Conservation (phyloP, 2,329 filamentous ascomycete species). For the Trichoderma sp. region DNA sequence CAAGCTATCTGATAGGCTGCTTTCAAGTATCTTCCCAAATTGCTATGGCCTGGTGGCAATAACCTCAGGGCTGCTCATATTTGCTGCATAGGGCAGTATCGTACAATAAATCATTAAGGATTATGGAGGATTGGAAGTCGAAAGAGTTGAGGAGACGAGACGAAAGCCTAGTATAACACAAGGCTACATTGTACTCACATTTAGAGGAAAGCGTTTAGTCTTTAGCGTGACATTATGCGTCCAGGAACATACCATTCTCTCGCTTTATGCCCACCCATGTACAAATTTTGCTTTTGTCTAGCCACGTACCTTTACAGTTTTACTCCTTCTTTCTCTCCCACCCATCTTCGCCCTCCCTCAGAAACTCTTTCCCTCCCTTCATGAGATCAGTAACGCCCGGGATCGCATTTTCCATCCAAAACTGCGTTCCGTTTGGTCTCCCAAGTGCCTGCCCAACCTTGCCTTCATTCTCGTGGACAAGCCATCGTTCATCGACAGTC, state of each 20-base stretch:
- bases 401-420: conserved; percentile 18
- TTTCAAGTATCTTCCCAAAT: no score
- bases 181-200: neutral
- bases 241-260: neutral
- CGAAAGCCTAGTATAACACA: neutral
- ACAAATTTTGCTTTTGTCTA: neutral
- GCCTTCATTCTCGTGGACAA: conserved; percentile 12
- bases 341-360: conserved; percentile 8
- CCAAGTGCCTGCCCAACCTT: conserved; percentile 16
- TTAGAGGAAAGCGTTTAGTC: neutral
- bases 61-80: no score
- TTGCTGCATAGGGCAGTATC: no score
- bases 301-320: neutral
- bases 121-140: neutral
- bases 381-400: conserved; percentile 6
- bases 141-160: neutral
- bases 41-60: no score
- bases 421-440: conserved; percentile 11
- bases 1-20: no score
- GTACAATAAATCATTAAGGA: neutral
- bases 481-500: conserved; percentile 9
- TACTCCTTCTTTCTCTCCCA: conserved; percentile 13
- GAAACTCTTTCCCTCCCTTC: conserved; percentile 7
- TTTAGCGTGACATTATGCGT: neutral
- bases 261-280: neutral